Percentiles rank a stretch among this genome's conserved stretches.
phyloP scores from a whole-genome alignment of 225 moss, liverwort and hornwort genomes.

The Lunularia cruciata region DNA sequence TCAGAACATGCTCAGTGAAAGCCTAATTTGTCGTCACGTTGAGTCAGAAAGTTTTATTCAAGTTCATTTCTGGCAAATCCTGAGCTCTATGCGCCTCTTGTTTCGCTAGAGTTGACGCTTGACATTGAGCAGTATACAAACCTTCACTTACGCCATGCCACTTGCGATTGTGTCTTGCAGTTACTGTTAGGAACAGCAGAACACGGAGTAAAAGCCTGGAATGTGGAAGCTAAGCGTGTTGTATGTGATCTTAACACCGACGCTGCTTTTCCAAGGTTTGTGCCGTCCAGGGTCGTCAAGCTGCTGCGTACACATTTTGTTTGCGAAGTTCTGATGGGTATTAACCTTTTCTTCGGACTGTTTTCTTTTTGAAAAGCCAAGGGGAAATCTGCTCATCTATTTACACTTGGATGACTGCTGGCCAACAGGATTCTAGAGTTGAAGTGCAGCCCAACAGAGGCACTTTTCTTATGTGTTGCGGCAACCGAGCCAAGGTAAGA shows the following conservation, averaged over 20 bases:
- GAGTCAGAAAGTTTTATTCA: too few relatives aligned
- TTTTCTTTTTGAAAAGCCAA: background rate
- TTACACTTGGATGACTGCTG: conserved; percentile 9
- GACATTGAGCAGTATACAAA: background rate
- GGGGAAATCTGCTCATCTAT: background rate
- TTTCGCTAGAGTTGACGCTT: background rate
- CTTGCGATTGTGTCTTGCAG: conserved; percentile 33
- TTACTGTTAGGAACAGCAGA: conserved; percentile 85
- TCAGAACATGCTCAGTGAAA: too few relatives aligned
- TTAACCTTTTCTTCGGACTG: background rate
- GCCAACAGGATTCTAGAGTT: conserved; percentile 71
- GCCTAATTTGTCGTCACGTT: too few relatives aligned
- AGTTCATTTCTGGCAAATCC: background rate
- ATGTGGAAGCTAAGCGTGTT: conserved; percentile 89
- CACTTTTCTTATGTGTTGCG: conserved; percentile 78
- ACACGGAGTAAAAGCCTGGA: conserved; percentile 83
- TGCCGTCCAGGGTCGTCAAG: too few relatives aligned
- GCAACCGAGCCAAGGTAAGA: conserved; percentile 63
- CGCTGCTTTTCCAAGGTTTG: conserved; percentile 77
- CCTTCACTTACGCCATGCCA: background rate
- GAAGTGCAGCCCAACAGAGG: conserved; percentile 90
- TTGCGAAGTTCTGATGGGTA: background rate
- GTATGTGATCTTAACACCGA: conserved; percentile 87
- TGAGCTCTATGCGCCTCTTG: conserved; percentile 1
- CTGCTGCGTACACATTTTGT: too few relatives aligned